phyloP scores from a whole-genome alignment of 1,139 yeast genomes.

The Saccharomycopsis hybrid region DNA sequence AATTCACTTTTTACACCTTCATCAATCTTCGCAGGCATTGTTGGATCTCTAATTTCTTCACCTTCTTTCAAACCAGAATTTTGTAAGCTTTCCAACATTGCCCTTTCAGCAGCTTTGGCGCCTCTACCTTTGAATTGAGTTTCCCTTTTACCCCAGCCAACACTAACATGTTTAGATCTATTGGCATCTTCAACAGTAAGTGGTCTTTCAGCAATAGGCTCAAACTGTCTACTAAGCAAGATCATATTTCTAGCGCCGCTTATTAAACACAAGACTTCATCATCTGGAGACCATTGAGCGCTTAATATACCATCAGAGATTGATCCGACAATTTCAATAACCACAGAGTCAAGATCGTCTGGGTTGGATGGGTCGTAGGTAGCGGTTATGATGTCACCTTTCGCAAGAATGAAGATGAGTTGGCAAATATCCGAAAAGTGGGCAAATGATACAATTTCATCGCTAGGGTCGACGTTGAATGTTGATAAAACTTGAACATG shows the following conservation, averaged over 20 bases:
- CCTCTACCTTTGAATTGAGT: constrained; percentile 97
- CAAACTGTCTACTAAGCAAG: constrained; percentile 69
- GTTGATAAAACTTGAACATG: constrained; percentile 47
- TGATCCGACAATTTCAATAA: constrained; percentile 75
- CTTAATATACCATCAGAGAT: constrained; percentile 63
- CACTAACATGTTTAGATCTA: constrained; percentile 81
- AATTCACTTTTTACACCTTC: constrained; percentile 53
- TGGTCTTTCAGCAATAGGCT: constrained; percentile 63
- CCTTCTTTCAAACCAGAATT: constrained; percentile 67
- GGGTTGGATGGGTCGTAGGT: constrained; percentile 44
- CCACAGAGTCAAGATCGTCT: constrained; percentile 39
- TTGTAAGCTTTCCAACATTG: constrained; percentile 39
- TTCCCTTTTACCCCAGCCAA: constrained; percentile 98
- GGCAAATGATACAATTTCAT: constrained; percentile 40
- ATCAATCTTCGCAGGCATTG: constrained; percentile 71
- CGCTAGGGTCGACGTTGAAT: constrained; percentile 38
- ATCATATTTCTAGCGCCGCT: constrained; percentile 57
- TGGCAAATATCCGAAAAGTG: constrained; percentile 64
- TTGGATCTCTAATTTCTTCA: constrained; percentile 75
- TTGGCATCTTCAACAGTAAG: constrained; percentile 60
- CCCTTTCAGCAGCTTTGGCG: constrained; percentile 73
- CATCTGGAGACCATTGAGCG: constrained; percentile 89
- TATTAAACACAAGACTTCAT: constrained; percentile 72
- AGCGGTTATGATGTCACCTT: constrained; percentile 66
- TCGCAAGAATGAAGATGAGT: constrained; percentile 52